These are phyloP conservation scores for Ogataea methanolica DNA, from an alignment of 805 yeast species.

Conservation along the genomic window DNA sequence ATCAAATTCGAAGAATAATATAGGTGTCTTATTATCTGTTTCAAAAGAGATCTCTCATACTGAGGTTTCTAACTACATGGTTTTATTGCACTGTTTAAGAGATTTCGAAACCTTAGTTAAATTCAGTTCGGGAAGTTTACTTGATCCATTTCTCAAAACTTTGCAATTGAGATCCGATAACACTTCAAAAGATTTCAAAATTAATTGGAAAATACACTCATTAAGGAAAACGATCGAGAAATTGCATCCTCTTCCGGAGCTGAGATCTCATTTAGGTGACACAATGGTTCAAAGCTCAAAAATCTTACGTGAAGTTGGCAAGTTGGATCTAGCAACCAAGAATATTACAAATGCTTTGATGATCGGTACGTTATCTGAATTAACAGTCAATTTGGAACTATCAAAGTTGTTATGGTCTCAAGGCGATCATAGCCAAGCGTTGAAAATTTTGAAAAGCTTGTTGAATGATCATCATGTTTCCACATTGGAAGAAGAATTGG, in stretches of 20 bases:
- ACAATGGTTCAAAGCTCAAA: slow-evolving; percentile 57
- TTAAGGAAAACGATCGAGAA: slow-evolving; percentile 35
- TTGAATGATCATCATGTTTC: slow-evolving; percentile 10
- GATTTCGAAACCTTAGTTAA: slow-evolving; percentile 46
- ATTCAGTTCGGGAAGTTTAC: slow-evolving; percentile 6
- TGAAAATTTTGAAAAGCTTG: slow-evolving; percentile 53
- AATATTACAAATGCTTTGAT: slow-evolving; percentile 59
- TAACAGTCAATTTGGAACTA: slow-evolving; percentile 60
- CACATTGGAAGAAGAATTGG: slow-evolving; percentile 8
- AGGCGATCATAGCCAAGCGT: slow-evolving; percentile 83
- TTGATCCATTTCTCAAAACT: slow-evolving; percentile 12
- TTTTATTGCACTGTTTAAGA: slow-evolving; percentile 54
- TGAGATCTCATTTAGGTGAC: slow-evolving; percentile 36
- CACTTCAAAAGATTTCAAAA: slow-evolving; percentile 34
- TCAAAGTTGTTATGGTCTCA: slow-evolving; percentile 84
- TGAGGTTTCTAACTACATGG: slow-evolving; percentile 43
- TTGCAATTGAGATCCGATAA: slow-evolving; percentile 20
- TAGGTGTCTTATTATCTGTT: slow-evolving; percentile 57
- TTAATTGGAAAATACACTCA: slow-evolving; percentile 43
- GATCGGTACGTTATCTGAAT: slow-evolving; percentile 31
- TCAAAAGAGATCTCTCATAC: slow-evolving; percentile 47
- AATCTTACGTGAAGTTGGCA: slow-evolving; percentile 61
- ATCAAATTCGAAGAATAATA: slow-evolving; percentile 45
- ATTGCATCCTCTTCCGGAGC: slow-evolving; percentile 20
- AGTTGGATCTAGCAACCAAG: slow-evolving; percentile 69